Conservation (phyloP, 2,329 filamentous ascomycete species). For the Aspergillus carbonarius region DNA sequence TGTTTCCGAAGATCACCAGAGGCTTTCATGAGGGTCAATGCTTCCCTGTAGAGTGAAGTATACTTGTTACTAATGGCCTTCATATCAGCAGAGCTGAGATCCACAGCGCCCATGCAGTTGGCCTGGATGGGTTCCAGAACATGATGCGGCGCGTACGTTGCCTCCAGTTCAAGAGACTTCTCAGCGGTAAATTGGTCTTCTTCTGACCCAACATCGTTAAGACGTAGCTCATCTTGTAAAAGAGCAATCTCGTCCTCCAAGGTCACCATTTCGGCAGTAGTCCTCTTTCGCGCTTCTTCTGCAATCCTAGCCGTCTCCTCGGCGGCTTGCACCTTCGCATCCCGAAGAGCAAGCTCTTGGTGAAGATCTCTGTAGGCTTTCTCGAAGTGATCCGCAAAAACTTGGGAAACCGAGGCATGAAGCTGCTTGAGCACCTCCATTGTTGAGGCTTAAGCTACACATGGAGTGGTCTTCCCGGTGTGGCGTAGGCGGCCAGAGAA, state of each 20-base stretch:
- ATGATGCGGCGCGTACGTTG: conserved; percentile 29
- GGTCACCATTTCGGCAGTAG: conserved; percentile 16
- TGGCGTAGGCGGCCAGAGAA: background rate
- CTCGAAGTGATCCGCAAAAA: conserved; percentile 29
- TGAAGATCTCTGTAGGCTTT: conserved; percentile 28
- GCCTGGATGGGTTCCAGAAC: conserved; percentile 12
- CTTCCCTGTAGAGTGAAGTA: conserved; percentile 31
- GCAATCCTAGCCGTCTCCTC: conserved; percentile 22
- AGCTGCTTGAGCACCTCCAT: conserved; percentile 36
- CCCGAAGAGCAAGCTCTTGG: conserved; percentile 21
- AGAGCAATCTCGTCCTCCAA: conserved; percentile 24
- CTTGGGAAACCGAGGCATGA: conserved; percentile 28
- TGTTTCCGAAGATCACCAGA: conserved; percentile 30
- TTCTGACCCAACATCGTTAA: conserved; percentile 14
- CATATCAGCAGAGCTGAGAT: conserved; percentile 16
- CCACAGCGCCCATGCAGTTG: background rate
- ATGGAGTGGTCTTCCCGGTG: background rate
- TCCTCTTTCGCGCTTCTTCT: conserved; percentile 19
- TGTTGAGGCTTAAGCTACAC: background rate
- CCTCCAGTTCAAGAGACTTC: conserved; percentile 21
- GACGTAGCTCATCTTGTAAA: conserved; percentile 23
- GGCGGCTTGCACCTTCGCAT: conserved; percentile 23
- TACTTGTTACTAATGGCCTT: conserved; percentile 31
- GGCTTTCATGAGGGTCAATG: conserved; percentile 27
- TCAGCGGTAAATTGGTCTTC: conserved; percentile 16